Conservation (phyloP, 2,329 filamentous ascomycete genomes). For the Chaetomium olivaceum region DNA sequence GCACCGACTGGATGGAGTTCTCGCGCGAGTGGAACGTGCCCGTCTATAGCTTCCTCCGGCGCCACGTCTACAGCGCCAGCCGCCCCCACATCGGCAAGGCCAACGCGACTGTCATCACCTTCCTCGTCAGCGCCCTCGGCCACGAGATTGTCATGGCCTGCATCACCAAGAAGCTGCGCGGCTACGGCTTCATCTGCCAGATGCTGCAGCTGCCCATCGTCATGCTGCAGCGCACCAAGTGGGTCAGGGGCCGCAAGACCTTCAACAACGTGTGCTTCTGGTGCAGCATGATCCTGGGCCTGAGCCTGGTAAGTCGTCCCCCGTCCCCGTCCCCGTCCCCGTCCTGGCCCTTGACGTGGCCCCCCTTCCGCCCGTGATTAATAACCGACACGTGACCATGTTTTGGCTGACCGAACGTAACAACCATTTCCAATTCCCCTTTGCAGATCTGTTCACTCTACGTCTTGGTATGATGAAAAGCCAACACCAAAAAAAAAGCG, state of each 20-base stretch:
- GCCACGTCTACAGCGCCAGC: constrained; percentile 89
- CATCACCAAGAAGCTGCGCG: constrained; percentile 93
- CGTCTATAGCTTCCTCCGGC: constrained; percentile 90
- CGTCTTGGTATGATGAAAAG: constrained; percentile 46
- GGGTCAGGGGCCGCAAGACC: constrained; percentile 71
- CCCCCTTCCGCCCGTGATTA: neutral
- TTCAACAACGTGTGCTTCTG: constrained; percentile 90
- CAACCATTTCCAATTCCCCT: neutral
- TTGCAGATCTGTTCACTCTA: constrained; percentile 55
- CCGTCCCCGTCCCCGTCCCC: no score
- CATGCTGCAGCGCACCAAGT: constrained; percentile 79
- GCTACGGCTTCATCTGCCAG: constrained; percentile 91
- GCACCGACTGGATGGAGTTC: constrained; percentile 92
- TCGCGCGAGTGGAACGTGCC: constrained; percentile 97
- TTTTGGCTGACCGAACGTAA: neutral
- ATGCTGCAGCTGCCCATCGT: constrained; percentile 97
- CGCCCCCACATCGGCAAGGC: constrained; percentile 73
- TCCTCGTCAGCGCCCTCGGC: constrained; percentile 82
- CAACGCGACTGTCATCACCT: constrained; percentile 84
- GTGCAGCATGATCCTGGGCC: constrained; percentile 85
- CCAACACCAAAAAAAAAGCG: neutral
- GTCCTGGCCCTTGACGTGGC: neutral
- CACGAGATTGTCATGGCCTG: constrained; percentile 98
- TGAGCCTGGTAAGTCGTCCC: constrained; percentile 67
- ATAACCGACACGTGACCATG: neutral